A percentile compares a stretch with the other conserved stretches of the same genome.
These are phyloP conservation scores for Ilex asprella DNA, from an alignment of 257 asterid species.

Conservation along the genomic window DNA sequence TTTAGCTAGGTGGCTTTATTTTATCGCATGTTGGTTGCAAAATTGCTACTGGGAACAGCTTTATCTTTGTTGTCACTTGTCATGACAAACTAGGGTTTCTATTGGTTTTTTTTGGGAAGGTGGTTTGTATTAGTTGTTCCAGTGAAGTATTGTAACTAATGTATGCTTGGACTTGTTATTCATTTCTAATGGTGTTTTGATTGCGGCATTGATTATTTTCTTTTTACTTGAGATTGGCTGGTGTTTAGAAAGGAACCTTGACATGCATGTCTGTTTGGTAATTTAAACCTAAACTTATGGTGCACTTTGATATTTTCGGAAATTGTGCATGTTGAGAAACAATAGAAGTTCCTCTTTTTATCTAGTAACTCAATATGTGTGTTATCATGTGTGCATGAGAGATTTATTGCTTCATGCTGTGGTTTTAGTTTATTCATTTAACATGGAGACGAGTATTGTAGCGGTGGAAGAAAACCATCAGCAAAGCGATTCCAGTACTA, in stretches of 20 bases:
- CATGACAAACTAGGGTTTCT: slow-evolving; percentile 42
- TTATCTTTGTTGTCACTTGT: slow-evolving; percentile 8
- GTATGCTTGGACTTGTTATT: neutral
- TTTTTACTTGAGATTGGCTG: neutral
- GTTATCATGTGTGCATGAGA: neutral
- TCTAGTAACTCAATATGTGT: slow-evolving; percentile 12
- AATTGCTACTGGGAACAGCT: slow-evolving; percentile 9
- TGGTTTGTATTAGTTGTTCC: neutral
- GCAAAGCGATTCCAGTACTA: slow-evolving; percentile 19
- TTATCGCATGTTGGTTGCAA: slow-evolving; percentile 15
- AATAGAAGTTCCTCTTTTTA: no score
- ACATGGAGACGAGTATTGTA: slow-evolving; percentile 36
- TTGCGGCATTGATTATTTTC: neutral
- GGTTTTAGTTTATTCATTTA: slow-evolving; percentile 18
- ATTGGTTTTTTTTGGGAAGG: slow-evolving; percentile 4
- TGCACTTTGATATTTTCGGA: neutral
- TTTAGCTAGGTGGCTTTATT: neutral
- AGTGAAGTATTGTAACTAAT: neutral
- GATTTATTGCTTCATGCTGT: slow-evolving; percentile 11
- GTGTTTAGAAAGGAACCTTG: neutral
- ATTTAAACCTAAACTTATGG: neutral
- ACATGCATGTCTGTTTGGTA: neutral
- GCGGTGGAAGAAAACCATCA: slow-evolving; percentile 22
- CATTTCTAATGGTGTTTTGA: neutral
- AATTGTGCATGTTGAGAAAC: no score